These are phyloP conservation scores for Colletotrichum sp. DNA, from an alignment of 2,329 filamentous ascomycete species.

Conservation along the genomic window DNA sequence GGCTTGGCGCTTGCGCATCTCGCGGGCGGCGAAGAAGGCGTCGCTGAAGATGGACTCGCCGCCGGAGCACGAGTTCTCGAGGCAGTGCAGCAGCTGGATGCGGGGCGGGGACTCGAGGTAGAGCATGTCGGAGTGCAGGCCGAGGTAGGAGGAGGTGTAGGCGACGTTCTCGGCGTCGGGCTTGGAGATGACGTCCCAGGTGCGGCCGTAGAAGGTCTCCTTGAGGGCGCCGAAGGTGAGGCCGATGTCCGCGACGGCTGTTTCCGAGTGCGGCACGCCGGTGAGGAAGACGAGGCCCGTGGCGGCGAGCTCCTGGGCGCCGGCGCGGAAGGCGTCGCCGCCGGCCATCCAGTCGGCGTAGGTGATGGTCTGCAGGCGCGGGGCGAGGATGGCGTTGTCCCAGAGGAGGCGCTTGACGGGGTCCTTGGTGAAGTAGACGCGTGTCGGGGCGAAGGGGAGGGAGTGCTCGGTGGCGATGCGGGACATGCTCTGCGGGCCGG, in stretches of 20 bases:
- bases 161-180: conserved; percentile 89
- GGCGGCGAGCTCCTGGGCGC: conserved; percentile 65
- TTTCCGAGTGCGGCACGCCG: conserved; percentile 71
- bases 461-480: neutral
- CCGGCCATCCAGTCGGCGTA: conserved; percentile 75
- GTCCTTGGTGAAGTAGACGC: conserved; percentile 19
- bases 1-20: conserved; percentile 32
- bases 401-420: conserved; percentile 37
- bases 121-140: conserved; percentile 91
- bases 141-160: conserved; percentile 82
- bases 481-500: conserved; percentile 26
- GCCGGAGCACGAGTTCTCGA: conserved; percentile 79
- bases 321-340: conserved; percentile 62
- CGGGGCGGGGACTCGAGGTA: conserved; percentile 83
- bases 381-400: conserved; percentile 40
- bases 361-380: conserved; percentile 62
- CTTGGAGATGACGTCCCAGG: conserved; percentile 87
- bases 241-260: conserved; percentile 71
- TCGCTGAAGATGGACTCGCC: conserved; percentile 90
- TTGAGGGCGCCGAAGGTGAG: conserved; percentile 78
- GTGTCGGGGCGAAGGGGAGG: neutral
- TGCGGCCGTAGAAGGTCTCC: conserved; percentile 88
- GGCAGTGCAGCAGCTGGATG: conserved; percentile 87
- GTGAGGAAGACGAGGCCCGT: conserved; percentile 80
- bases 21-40: conserved; percentile 63